phyloP scores from a whole-genome alignment of 495 filamentous ascomycete genomes.

The Chaetomium fimeti region DNA sequence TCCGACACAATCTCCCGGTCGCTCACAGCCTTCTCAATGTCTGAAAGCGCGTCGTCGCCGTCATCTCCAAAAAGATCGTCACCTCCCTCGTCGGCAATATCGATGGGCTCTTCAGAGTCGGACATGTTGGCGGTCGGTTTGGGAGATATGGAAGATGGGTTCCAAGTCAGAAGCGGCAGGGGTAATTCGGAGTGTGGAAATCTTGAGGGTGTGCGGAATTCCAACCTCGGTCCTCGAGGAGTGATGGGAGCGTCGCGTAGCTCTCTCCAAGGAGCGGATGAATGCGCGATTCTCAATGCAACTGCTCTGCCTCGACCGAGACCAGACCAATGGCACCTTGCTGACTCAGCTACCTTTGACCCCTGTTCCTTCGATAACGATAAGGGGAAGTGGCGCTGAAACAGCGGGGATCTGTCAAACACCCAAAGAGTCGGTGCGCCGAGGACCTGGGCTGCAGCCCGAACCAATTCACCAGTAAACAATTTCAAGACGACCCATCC shows the following conservation, averaged over 20 bases:
- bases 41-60: conserved; percentile 36
- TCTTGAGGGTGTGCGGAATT: not conserved
- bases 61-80: conserved; percentile 68
- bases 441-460: conserved; percentile 18
- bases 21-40: conserved; percentile 44
- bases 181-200: not conserved
- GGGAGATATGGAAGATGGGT: not conserved
- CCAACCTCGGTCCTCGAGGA: not conserved
- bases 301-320: not conserved
- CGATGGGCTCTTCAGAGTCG: conserved; percentile 50
- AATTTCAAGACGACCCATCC: conserved; percentile 9
- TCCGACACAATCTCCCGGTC: conserved; percentile 80
- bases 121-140: conserved; percentile 43
- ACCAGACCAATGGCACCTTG: not conserved
- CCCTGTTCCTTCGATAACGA: conserved; percentile 23
- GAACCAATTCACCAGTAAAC: conserved; percentile 20
- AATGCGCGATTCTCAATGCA: conserved; percentile 1
- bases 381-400: conserved; percentile 26
- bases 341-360: conserved; percentile 11
- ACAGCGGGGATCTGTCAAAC: conserved; percentile 16
- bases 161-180: not conserved
- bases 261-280: conserved; percentile 2
- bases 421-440: conserved; percentile 11
- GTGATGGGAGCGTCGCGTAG: not conserved
- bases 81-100: conserved; percentile 52